These are phyloP conservation scores for Delitschia confertaspora DNA, from an alignment of 495 filamentous ascomycete genomes.

Conservation along the genomic window DNA sequence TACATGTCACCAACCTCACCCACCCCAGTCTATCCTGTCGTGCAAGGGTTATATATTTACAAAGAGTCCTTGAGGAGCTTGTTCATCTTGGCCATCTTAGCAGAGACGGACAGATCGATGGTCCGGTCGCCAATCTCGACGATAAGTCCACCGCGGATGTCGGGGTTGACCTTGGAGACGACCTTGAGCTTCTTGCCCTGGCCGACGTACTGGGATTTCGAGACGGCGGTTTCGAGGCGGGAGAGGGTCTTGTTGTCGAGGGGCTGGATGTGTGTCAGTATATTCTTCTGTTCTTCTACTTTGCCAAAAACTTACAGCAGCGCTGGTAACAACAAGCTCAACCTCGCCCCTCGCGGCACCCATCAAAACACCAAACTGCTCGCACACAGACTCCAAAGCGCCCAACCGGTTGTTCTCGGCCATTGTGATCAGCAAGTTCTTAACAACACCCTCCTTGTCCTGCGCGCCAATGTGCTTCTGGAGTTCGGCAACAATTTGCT, in stretches of 20 bases:
- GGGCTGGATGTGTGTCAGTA: conserved; percentile 46
- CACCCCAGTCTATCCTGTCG: background rate
- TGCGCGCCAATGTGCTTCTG: conserved; percentile 61
- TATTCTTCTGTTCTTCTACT: background rate
- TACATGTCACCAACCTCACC: background rate
- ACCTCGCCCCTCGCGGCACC: conserved; percentile 84
- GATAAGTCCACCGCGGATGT: conserved; percentile 85
- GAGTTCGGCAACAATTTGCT: conserved; percentile 71
- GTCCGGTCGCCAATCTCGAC: conserved; percentile 97
- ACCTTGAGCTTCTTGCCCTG: conserved; percentile 97
- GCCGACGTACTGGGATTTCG: conserved; percentile 81
- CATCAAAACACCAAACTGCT: conserved; percentile 83
- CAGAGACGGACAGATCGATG: conserved; percentile 90
- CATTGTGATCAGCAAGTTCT: conserved; percentile 83
- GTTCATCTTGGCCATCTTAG: conserved; percentile 96
- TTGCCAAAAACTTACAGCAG: conserved; percentile 54
- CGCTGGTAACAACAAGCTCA: conserved; percentile 81
- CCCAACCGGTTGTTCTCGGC: conserved; percentile 94
- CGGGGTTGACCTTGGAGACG: conserved; percentile 85
- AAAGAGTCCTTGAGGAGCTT: conserved; percentile 92
- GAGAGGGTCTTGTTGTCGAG: conserved; percentile 76
- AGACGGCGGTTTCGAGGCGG: conserved; percentile 77
- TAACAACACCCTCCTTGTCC: conserved; percentile 71
- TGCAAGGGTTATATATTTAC: conserved; percentile 57
- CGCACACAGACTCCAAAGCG: conserved; percentile 67